Conservation (phyloP, 148 eudicot genomes). For the Diospyros kaki region DNA sequence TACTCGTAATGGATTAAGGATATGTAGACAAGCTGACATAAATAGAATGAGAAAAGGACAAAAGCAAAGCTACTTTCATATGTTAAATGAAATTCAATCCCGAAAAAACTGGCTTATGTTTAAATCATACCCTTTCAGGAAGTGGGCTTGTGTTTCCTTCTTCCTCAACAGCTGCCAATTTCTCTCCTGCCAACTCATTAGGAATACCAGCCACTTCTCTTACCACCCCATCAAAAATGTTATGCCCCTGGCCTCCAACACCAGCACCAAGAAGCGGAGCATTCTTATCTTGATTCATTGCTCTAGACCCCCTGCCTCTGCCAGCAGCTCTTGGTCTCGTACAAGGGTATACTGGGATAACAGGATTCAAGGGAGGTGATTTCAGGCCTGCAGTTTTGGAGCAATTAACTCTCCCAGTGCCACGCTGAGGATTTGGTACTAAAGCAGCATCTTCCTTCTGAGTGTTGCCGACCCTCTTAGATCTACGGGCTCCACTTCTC, state of each 20-base stretch:
- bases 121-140: constrained; percentile 30
- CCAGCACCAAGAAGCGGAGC: constrained; percentile 20
- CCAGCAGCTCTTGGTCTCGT: constrained; percentile 31
- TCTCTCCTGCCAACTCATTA: constrained; percentile 25
- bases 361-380: constrained; percentile 27
- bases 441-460: constrained; percentile 22
- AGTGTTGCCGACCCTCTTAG: constrained; percentile 24
- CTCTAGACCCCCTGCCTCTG: constrained; percentile 30
- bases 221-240: constrained; percentile 12
- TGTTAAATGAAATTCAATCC: background rate
- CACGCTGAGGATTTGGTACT: constrained; percentile 30
- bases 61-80: background rate
- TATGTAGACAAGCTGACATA: background rate
- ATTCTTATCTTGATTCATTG: constrained; percentile 27
- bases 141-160: constrained; percentile 38
- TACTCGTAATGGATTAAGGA: background rate
- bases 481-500: constrained; percentile 31
- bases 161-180: constrained; percentile 23
- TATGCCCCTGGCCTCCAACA: constrained; percentile 15
- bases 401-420: constrained; percentile 22
- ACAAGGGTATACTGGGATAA: constrained; percentile 18
- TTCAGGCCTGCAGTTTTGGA: constrained; percentile 18
- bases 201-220: constrained; percentile 23
- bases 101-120: background rate
- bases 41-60: background rate